Evolutionary conservation across 2,329 filamentous ascomycete species (phyloP).

Genomic region (Chaetothyriales sp.): DNA sequence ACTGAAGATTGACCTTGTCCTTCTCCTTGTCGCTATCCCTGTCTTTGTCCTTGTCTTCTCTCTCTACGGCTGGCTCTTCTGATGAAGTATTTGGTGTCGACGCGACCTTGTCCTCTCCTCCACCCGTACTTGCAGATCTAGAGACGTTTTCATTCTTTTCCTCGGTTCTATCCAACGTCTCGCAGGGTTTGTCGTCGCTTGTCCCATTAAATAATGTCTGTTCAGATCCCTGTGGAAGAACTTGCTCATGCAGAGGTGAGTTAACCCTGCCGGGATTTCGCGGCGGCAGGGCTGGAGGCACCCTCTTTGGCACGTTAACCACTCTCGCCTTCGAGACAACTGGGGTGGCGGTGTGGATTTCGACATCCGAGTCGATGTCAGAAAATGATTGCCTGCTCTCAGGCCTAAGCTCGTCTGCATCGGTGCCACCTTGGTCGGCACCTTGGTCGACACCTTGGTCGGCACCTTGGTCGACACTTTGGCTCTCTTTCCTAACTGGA

Average conservation of each 20-base stretch:
- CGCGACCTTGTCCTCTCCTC: background rate
- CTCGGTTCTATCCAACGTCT: background rate
- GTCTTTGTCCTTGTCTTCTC: background rate
- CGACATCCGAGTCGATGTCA: slow-evolving; percentile 19
- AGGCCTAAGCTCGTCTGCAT: slow-evolving; percentile 3
- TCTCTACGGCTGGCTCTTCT: background rate
- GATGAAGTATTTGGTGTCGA: background rate
- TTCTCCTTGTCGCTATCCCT: background rate
- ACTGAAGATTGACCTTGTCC: background rate
- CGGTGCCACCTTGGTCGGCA: slow-evolving; percentile 1
- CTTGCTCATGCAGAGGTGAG: slow-evolving; percentile 13
- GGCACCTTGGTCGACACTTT: background rate
- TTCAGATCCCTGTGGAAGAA: slow-evolving; percentile 20
- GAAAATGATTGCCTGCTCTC: slow-evolving; percentile 11
- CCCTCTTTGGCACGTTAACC: slow-evolving; percentile 67
- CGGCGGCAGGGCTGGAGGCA: slow-evolving; percentile 62
- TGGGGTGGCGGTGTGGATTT: slow-evolving; percentile 49
- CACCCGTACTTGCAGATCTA: background rate
- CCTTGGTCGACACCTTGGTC: too few species aligned
- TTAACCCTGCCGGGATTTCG: slow-evolving; percentile 47
- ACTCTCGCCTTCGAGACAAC: slow-evolving; percentile 57
- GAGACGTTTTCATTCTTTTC: background rate
- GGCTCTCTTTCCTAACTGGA: slow-evolving; percentile 1
- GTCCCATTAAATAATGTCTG: slow-evolving; percentile 21
- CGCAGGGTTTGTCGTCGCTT: slow-evolving; percentile 8